Evolutionary conservation across 1,284 basidiomycete species (phyloP).

Genomic region (Trametes sp.): DNA sequence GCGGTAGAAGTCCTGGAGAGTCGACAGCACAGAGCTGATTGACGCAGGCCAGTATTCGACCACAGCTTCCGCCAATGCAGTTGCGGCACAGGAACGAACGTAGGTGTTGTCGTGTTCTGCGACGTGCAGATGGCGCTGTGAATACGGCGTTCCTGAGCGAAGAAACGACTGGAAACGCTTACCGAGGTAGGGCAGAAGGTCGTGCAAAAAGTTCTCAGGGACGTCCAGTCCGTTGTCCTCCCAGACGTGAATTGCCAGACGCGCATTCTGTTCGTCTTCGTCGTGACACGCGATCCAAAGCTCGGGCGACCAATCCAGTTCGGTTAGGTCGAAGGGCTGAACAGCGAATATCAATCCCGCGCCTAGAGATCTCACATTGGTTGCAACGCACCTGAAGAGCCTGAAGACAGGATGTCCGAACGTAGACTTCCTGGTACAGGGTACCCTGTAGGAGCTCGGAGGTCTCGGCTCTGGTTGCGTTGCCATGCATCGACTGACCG

Average conservation of each 20-base stretch:
- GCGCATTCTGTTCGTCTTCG: constrained; percentile 89
- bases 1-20: constrained; percentile 79
- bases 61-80: constrained; percentile 82
- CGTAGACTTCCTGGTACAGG: constrained; percentile 89
- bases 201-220: constrained; percentile 72
- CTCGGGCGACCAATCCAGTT: constrained; percentile 91
- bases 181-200: constrained; percentile 80
- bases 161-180: constrained; percentile 31
- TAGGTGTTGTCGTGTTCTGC: constrained; percentile 84
- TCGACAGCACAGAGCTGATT: constrained; percentile 55
- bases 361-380: neutral
- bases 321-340: constrained; percentile 94
- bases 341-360: neutral
- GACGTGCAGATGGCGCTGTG: constrained; percentile 10
- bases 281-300: constrained; percentile 94
- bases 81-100: constrained; percentile 79
- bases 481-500: constrained; percentile 82
- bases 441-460: constrained; percentile 76
- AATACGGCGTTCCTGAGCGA: neutral
- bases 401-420: constrained; percentile 91
- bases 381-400: constrained; percentile 78
- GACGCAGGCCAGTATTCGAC: constrained; percentile 74
- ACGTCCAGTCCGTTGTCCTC: constrained; percentile 97
- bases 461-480: constrained; percentile 71
- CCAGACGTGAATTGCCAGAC: constrained; percentile 88